These are phyloP conservation scores for Brassica cretica DNA, from an alignment of 345 rosid species.

Conservation along the genomic window DNA sequence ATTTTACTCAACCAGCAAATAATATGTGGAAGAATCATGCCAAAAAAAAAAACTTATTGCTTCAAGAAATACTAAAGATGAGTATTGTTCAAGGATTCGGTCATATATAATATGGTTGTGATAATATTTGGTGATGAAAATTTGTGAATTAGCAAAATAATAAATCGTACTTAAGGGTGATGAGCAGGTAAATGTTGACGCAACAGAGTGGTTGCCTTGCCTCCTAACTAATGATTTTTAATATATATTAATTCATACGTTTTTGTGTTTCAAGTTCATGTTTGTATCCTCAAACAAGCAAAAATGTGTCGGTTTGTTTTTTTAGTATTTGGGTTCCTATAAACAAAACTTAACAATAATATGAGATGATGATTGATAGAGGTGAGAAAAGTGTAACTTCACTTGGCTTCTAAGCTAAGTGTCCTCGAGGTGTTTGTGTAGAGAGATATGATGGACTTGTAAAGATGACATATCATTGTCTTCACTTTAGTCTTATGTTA, in stretches of 20 bases:
- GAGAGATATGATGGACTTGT: constrained; percentile 17
- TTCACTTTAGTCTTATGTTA: constrained; percentile 29
- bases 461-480: constrained; percentile 58
- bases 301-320: constrained; percentile 15
- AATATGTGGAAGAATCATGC: constrained; percentile 5
- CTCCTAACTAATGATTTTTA: not conserved
- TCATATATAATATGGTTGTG: constrained; percentile 10
- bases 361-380: constrained; percentile 30
- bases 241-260: not conserved
- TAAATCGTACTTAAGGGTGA: constrained; percentile 9
- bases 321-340: not conserved
- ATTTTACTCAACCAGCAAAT: constrained; percentile 14
- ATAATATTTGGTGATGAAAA: constrained; percentile 29
- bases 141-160: constrained; percentile 13
- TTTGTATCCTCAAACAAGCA: not conserved
- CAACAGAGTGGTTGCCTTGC: constrained; percentile 29
- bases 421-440: constrained; percentile 15
- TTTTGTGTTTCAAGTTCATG: not conserved
- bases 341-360: not conserved
- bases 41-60: not conserved
- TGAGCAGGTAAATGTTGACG: constrained; percentile 39
- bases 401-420: constrained; percentile 75
- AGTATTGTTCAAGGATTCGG: constrained; percentile 27
- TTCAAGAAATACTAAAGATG: not conserved
- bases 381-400: constrained; percentile 31